Conservation (phyloP, 2,329 filamentous ascomycete species). For the Sclerotinia trifoliorum region DNA sequence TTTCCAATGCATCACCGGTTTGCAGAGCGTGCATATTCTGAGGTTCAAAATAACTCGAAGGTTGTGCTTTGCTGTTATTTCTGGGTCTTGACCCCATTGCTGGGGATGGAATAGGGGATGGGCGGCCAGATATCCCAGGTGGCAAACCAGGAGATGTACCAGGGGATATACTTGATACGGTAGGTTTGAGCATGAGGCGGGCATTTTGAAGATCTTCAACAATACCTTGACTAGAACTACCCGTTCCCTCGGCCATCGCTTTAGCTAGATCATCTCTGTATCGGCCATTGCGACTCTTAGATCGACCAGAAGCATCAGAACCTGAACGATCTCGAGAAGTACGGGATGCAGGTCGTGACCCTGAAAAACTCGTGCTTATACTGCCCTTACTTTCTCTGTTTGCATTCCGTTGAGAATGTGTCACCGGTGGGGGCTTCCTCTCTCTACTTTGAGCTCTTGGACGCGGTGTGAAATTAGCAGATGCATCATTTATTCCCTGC, state of each 20-base stretch:
- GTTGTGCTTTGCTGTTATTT: slow-evolving; percentile 35
- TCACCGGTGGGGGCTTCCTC: slow-evolving; percentile 34
- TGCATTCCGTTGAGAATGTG: slow-evolving; percentile 23
- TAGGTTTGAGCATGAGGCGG: slow-evolving; percentile 32
- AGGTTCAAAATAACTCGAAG: slow-evolving; percentile 33
- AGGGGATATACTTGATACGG: slow-evolving; percentile 27
- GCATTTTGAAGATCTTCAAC: slow-evolving; percentile 33
- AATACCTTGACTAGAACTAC: slow-evolving; percentile 29
- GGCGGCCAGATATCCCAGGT: slow-evolving; percentile 21
- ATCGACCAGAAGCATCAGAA: slow-evolving; percentile 37
- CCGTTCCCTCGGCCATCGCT: slow-evolving; percentile 34
- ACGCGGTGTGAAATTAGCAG: slow-evolving; percentile 30
- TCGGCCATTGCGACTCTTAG: slow-evolving; percentile 37
- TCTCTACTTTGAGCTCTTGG: slow-evolving; percentile 34
- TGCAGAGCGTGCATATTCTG: slow-evolving; percentile 33
- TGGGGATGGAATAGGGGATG: slow-evolving; percentile 35
- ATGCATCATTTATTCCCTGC: slow-evolving; percentile 28
- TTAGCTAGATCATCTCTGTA: slow-evolving; percentile 37
- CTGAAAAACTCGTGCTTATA: slow-evolving; percentile 30
- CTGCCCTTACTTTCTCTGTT: slow-evolving; percentile 27
- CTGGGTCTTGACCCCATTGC: slow-evolving; percentile 31
- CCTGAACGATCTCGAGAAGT: slow-evolving; percentile 37
- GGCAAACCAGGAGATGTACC: slow-evolving; percentile 20
- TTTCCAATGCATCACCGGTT: slow-evolving; percentile 30
- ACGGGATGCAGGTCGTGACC: slow-evolving; percentile 34